Evolutionary conservation across 2,329 filamentous ascomycete species (phyloP).

Genomic region (Botrytis deweyae): DNA sequence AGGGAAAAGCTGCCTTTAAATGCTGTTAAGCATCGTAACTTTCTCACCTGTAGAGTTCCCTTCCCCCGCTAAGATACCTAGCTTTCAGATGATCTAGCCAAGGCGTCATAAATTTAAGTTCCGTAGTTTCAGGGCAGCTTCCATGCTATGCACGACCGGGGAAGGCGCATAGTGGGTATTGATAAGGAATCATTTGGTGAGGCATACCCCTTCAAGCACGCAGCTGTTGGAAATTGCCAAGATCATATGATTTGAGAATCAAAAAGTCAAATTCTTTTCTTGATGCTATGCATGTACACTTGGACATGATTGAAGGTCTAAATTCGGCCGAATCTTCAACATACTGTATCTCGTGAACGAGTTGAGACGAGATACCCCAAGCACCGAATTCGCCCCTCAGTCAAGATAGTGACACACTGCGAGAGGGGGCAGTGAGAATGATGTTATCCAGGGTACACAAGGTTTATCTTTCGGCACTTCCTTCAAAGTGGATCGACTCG

Average conservation of each 20-base stretch:
- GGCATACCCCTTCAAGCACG: background rate
- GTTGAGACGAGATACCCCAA: background rate
- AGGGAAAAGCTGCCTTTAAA: slow-evolving; percentile 5
- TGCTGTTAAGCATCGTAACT: background rate
- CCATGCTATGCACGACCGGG: slow-evolving; percentile 16
- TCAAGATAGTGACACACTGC: background rate
- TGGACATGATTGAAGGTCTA: background rate
- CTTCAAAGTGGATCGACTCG: background rate
- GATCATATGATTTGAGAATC: slow-evolving; percentile 16
- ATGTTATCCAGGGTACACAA: slow-evolving; percentile 2
- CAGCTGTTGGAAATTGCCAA: slow-evolving; percentile 5
- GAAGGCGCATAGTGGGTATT: slow-evolving; percentile 14
- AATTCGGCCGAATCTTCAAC: background rate
- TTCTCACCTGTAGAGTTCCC: background rate
- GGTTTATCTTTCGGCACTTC: slow-evolving; percentile 15
- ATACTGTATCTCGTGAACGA: background rate
- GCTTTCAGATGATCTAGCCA: slow-evolving; percentile 8
- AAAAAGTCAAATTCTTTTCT: background rate
- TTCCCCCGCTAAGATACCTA: background rate
- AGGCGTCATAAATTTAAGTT: slow-evolving; percentile 15
- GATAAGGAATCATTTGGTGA: slow-evolving; percentile 15
- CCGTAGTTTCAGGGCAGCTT: slow-evolving; percentile 15
- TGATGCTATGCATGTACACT: background rate
- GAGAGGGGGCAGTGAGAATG: slow-evolving; percentile 2
- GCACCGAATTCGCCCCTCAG: background rate